Evolutionary conservation across 1,284 basidiomycete genomes (phyloP).

Genomic region (Pyrrhoderma lamaoense): DNA sequence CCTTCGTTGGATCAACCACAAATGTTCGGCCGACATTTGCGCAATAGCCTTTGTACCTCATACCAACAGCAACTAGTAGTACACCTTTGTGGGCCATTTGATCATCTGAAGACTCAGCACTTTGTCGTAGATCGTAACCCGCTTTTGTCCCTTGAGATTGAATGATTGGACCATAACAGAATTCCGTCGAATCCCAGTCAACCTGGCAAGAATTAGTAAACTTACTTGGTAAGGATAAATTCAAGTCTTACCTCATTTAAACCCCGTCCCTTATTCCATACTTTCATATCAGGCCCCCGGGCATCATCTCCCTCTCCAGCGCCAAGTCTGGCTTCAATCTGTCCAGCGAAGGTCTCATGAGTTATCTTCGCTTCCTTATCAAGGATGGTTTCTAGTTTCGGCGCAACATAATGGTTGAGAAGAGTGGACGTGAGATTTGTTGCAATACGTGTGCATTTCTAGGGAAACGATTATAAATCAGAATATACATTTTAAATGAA

Average conservation of each 20-base stretch:
- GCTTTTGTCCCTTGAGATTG: slow-evolving; percentile 79
- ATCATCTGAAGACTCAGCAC: slow-evolving; percentile 79
- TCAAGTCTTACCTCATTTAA: slow-evolving; percentile 56
- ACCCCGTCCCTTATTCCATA: slow-evolving; percentile 76
- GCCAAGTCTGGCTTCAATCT: slow-evolving; percentile 83
- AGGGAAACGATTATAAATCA: slow-evolving; percentile 12
- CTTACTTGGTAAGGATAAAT: slow-evolving; percentile 8
- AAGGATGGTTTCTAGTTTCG: slow-evolving; percentile 85
- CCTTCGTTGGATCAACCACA: slow-evolving; percentile 89
- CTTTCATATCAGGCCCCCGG: slow-evolving; percentile 82
- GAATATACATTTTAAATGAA: slow-evolving; percentile 15
- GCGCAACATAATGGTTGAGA: slow-evolving; percentile 79
- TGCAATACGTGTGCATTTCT: slow-evolving; percentile 76
- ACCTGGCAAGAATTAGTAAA: slow-evolving; percentile 40
- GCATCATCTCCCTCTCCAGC: slow-evolving; percentile 61
- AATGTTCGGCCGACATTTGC: slow-evolving; percentile 90
- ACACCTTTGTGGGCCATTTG: slow-evolving; percentile 87
- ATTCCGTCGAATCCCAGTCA: slow-evolving; percentile 85
- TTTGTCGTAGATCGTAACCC: slow-evolving; percentile 85
- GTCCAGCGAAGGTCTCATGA: slow-evolving; percentile 78
- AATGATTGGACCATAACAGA: slow-evolving; percentile 93
- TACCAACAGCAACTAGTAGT: slow-evolving; percentile 80
- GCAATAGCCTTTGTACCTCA: slow-evolving; percentile 92
- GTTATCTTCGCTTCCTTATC: slow-evolving; percentile 88
- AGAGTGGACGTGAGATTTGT: slow-evolving; percentile 80